Percentiles rank a stretch among this genome's conserved stretches.
Evolutionary conservation across 805 yeast species (phyloP).

Genomic region (Candida cerambycidarum): DNA sequence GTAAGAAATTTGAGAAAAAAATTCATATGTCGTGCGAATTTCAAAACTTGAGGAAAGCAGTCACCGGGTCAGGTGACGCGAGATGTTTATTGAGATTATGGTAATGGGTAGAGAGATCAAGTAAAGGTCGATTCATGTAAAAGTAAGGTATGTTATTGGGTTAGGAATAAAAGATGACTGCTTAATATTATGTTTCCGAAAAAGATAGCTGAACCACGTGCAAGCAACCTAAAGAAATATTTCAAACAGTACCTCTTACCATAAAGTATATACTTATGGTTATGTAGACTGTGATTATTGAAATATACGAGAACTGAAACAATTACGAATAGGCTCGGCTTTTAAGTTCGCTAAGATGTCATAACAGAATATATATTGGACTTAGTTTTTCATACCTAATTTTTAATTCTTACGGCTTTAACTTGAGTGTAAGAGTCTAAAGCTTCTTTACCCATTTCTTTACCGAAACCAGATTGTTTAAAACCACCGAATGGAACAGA

Average conservation of each 20-base stretch:
- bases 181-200: no score
- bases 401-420: conserved; percentile 73
- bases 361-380: conserved; percentile 11
- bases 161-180: no score
- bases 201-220: no score
- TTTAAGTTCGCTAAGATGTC: not conserved
- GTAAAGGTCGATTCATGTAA: no score
- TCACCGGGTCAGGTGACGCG: conserved; percentile 9
- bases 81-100: not conserved
- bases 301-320: not conserved
- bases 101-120: no score
- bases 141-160: no score
- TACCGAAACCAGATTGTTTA: conserved; percentile 89
- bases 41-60: conserved; percentile 12
- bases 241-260: no score
- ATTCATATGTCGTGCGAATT: not conserved
- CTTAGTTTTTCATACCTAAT: conserved; percentile 1
- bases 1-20: not conserved
- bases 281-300: no score
- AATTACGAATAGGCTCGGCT: not conserved
- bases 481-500: conserved; percentile 92
- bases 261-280: no score
- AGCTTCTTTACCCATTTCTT: conserved; percentile 90
- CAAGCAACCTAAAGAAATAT: no score
- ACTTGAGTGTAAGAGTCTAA: conserved; percentile 80